These are phyloP conservation scores for Nannochloris sp. DNA, from an alignment of 139 green algal species.

Conservation along the genomic window DNA sequence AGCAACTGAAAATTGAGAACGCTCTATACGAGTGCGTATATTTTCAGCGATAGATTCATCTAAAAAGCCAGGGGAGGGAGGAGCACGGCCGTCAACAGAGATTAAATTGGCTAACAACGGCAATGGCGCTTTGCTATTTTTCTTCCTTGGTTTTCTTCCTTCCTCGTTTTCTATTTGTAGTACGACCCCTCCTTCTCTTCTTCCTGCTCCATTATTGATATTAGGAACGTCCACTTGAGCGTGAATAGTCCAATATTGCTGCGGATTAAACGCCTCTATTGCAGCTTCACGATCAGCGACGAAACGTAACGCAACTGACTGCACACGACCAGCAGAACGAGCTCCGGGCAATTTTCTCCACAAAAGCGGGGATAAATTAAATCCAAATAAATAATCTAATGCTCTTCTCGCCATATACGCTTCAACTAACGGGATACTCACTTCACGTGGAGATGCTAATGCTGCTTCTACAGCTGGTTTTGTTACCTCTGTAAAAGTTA, in stretches of 20 bases:
- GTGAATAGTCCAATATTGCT: constrained; percentile 60
- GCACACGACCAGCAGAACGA: constrained; percentile 63
- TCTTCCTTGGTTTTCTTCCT: neutral
- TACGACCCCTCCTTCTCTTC: neutral
- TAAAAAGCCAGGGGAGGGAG: constrained; percentile 32
- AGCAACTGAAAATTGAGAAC: constrained; percentile 18
- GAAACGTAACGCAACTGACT: constrained; percentile 83
- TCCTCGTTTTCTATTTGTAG: neutral
- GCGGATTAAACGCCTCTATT: constrained; percentile 50
- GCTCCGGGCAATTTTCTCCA: constrained; percentile 82
- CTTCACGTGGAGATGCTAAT: constrained; percentile 46
- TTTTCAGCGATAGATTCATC: constrained; percentile 26
- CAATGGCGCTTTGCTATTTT: too few relatives aligned
- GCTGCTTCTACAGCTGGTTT: constrained; percentile 62
- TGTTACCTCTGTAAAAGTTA: constrained; percentile 83
- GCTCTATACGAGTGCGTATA: constrained; percentile 19
- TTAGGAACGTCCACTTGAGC: constrained; percentile 8
- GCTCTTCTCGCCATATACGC: constrained; percentile 80
- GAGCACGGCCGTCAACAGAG: constrained; percentile 34
- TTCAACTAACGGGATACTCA: constrained; percentile 67
- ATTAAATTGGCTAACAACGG: constrained; percentile 13
- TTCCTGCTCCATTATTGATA: neutral
- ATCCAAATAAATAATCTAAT: constrained; percentile 93
- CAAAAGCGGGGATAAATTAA: constrained; percentile 78
- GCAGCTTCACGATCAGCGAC: constrained; percentile 74